Base-by-base conservation (phyloP, 1,284 basidiomycete species). In the Erythrobasidium hasegawianum region DNA sequence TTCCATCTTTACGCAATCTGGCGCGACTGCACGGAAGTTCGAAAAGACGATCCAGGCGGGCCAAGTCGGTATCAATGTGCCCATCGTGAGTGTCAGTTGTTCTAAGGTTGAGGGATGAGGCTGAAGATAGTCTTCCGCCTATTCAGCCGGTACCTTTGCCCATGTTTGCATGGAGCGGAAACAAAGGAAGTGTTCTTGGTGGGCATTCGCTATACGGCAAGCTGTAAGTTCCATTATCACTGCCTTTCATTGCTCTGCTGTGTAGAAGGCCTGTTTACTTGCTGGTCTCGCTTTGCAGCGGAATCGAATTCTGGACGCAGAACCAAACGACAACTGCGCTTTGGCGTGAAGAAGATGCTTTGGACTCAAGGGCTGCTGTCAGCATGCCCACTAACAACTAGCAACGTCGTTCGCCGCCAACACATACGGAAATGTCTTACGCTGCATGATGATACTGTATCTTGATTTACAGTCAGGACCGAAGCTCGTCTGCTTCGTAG, bases 1-100 rank as follows among this genome's bases (percentile, higher is more conserved):
- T n/a, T 89, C 92, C 22, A 92, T 97, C 76, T 97, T 97, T 78
- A 98, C 95, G 33, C 90, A 95, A 79, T 91, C 88, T 55, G 95
- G 95, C n/a, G 89, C 94, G 33, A 92, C 92, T 7, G 94, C 92
- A 20, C 86, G 95, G 69, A 90, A 89, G 79, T 98, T 96, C 71
- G 94, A 98, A 79, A 83, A 82, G 52, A 83, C 87, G 67, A 86
- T 94, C 68, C 89, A 97, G 70, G 87, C 91, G 57, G 95, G 95
- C 49, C 92, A 97, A 79, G 73, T 79, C 38, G 78, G 79, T 60
- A 85, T 98, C 78, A 97, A 98, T 76, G 88, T 95, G 1, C 87
- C 94, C 50, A 90, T 96, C 74, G 61, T 64, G 20, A 57, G 61
- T 57, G 39, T n/a, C n/a, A n/a, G n/a, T n/a, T n/a, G n/a, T n/a